Evolutionary conservation across 228 moss, liverwort and hornwort species (phyloP).

Genomic region (Sphagnum magellanicum): DNA sequence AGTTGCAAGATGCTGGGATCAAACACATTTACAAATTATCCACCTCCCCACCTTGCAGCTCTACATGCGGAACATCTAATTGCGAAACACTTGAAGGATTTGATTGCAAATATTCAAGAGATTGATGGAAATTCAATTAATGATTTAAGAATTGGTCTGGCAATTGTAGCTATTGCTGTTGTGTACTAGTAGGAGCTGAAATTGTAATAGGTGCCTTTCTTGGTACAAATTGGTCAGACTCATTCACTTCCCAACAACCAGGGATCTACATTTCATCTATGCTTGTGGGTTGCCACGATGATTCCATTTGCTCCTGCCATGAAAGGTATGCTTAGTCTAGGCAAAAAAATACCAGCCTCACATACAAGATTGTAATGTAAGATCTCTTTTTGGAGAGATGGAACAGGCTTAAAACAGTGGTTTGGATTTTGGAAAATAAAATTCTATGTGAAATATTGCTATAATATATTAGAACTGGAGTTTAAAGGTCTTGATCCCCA

Average conservation of each 20-base stretch:
- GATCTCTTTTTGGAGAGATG: no score
- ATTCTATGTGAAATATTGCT: no score
- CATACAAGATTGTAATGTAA: no score
- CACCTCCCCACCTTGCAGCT: conserved; percentile 44
- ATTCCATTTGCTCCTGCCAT: no score
- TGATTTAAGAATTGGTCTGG: conserved; percentile 32
- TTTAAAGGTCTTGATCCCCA: no score
- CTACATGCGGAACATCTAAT: conserved; percentile 51
- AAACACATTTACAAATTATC: conserved; percentile 68
- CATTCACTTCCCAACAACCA: conserved; percentile 98
- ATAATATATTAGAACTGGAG: no score
- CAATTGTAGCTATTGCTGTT: conserved; percentile 58
- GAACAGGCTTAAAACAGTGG: no score
- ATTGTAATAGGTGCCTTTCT: conserved; percentile 74
- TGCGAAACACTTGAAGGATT: conserved; percentile 77
- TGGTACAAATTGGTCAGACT: conserved; percentile 90
- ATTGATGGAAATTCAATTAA: conserved; percentile 19
- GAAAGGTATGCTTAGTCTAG: no score
- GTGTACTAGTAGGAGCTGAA: conserved; percentile 56
- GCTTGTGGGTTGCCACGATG: conserved; percentile 54
- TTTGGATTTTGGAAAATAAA: no score
- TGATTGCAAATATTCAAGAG: conserved; percentile 59
- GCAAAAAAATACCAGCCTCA: no score
- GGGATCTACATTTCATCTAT: conserved; percentile 91
- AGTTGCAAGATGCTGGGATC: conserved; percentile 48